Evolutionary conservation across 2,329 filamentous ascomycete genomes (phyloP).

Genomic region (Myriosclerotinia curreyana): DNA sequence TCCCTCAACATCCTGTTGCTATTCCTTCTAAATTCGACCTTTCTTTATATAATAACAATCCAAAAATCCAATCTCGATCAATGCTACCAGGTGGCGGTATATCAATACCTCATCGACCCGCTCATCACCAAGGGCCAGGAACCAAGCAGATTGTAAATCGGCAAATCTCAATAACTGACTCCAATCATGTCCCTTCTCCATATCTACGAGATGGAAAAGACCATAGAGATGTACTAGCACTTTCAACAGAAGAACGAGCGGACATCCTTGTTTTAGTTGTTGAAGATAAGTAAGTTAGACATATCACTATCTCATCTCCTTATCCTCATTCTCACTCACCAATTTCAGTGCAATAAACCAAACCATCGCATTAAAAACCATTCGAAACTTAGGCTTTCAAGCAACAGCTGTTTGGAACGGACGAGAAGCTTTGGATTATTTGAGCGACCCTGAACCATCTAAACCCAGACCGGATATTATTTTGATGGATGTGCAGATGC

Average conservation of each 20-base stretch:
- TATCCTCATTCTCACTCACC: constrained; percentile 8
- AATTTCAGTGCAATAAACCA: constrained; percentile 32
- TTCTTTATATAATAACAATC: not conserved
- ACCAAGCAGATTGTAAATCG: constrained; percentile 22
- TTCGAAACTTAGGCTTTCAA: constrained; percentile 33
- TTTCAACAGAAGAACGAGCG: constrained; percentile 24
- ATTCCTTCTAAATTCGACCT: not conserved
- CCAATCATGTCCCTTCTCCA: constrained; percentile 16
- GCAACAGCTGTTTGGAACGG: constrained; percentile 34
- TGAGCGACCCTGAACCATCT: constrained; percentile 24
- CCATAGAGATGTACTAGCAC: not conserved
- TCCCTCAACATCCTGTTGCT: not conserved
- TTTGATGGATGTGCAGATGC: constrained; percentile 52
- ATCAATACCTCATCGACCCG: constrained; percentile 11
- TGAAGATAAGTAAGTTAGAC: constrained; percentile 31
- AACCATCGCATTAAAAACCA: constrained; percentile 31
- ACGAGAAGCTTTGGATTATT: constrained; percentile 33
- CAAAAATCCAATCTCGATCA: not conserved
- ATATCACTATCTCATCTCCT: not conserved
- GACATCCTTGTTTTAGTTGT: constrained; percentile 31
- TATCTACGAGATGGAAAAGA: constrained; percentile 1
- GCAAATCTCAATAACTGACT: constrained; percentile 23
- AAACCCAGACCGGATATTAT: constrained; percentile 31
- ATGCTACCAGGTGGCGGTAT: not conserved
- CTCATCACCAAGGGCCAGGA: not conserved